Percentiles rank a stretch among this genome's conserved stretches.
These are phyloP conservation scores for Rosa persica DNA, from an alignment of 306 rosid genomes.

Conservation along the genomic window DNA sequence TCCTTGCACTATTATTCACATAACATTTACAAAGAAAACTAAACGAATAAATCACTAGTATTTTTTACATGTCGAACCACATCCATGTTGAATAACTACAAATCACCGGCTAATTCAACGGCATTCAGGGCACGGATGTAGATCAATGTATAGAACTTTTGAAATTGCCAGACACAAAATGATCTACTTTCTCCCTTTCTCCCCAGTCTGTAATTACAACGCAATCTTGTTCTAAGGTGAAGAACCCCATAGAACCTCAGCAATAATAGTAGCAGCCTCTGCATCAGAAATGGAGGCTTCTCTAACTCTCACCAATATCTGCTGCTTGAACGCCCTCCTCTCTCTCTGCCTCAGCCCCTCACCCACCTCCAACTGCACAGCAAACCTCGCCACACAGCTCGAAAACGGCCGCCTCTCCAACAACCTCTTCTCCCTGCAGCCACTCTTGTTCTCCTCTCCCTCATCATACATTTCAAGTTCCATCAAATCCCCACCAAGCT, in stretches of 20 bases:
- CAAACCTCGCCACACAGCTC: slow-evolving; percentile 79
- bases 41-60: neutral
- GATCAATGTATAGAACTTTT: neutral
- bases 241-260: slow-evolving; percentile 91
- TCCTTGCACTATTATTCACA: slow-evolving; percentile 14
- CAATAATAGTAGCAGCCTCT: slow-evolving; percentile 73
- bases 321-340: slow-evolving; percentile 71
- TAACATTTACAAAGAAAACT: neutral
- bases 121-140: neutral
- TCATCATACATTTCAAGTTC: slow-evolving; percentile 29
- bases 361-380: slow-evolving; percentile 86
- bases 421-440: slow-evolving; percentile 28
- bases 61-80: neutral
- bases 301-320: slow-evolving; percentile 57
- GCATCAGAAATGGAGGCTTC: slow-evolving; percentile 73
- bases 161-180: neutral
- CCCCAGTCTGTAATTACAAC: neutral
- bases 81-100: neutral
- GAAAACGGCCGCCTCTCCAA: slow-evolving; percentile 59
- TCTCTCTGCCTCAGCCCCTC: slow-evolving; percentile 92
- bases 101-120: neutral
- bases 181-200: neutral
- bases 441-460: slow-evolving; percentile 24
- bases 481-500: slow-evolving; percentile 55
- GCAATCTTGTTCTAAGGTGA: slow-evolving; percentile 38